phyloP scores from a whole-genome alignment of 2,329 filamentous ascomycete genomes.

The Fusarium chlamydosporum region DNA sequence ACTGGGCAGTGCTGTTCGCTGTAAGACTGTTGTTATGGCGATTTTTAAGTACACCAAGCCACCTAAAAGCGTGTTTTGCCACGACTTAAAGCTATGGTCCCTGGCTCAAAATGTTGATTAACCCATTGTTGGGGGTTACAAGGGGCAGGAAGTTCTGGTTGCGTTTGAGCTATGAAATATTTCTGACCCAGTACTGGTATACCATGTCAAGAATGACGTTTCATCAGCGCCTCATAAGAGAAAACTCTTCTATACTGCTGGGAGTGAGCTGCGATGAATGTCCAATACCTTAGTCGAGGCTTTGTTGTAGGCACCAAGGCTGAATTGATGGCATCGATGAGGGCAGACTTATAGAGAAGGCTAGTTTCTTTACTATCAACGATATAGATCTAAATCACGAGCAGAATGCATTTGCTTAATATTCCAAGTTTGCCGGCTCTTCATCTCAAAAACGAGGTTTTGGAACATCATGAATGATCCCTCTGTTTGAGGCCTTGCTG shows the following conservation, averaged over 20 bases:
- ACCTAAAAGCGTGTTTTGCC: too few relatives aligned
- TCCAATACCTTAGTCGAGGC: constrained; percentile 50
- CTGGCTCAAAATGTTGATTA: constrained; percentile 44
- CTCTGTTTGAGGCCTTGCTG: not conserved
- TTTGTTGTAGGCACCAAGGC: constrained; percentile 13
- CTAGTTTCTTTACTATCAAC: not conserved
- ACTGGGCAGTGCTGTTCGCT: too few relatives aligned
- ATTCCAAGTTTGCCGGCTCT: too few relatives aligned
- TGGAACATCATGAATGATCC: not conserved
- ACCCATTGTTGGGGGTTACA: constrained; percentile 47
- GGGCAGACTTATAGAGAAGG: not conserved
- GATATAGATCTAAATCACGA: too few relatives aligned
- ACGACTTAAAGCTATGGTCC: constrained; percentile 35
- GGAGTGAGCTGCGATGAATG: constrained; percentile 50
- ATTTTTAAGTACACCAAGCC: too few relatives aligned
- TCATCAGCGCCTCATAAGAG: constrained; percentile 57
- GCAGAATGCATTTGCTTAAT: too few relatives aligned
- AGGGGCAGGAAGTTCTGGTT: constrained; percentile 49
- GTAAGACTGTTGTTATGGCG: too few relatives aligned
- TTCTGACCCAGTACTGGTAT: constrained; percentile 57
- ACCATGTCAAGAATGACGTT: constrained; percentile 57
- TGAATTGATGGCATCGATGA: rapidly evolving
- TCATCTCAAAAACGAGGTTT: too few relatives aligned
- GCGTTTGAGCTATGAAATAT: constrained; percentile 56
- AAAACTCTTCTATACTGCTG: constrained; percentile 57